Evolutionary conservation across 1,139 yeast species (phyloP), one percentile per base, ranked within the genome.

Genomic region (Hanseniaspora uvarum): DNA sequence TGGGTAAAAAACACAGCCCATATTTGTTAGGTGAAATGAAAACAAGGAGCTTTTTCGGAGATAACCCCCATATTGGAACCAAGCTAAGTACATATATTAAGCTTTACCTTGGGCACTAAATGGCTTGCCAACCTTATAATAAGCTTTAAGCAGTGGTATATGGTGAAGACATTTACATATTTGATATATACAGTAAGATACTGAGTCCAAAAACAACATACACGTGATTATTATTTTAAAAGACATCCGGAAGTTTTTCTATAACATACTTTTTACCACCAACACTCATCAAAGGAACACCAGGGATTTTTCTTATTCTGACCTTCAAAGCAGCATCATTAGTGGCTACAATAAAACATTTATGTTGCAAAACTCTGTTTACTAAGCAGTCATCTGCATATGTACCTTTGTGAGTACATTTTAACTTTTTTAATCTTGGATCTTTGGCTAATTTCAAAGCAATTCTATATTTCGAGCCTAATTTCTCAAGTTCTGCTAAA

Each of bases 331-430:
- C 97, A n/a, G 95, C 96, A 81, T 92, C 98, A 68, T 92, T 92
- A 1, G 97, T 89, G 46, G 98, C 98, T 41, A 92, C 97, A 56
- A 92, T 89, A 65, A 81, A 92, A 69, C 98, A 92, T 66, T 92
- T 92, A 70, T 92, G 97, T 65, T 89, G 97, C 69, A 89, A 78
- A 6, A 92, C 95, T 60, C 98, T 75, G 65, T 85, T 83, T 28
- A 92, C 97, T 39, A 92, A 70, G 68, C 98, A 92, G 70, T 92
- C 98, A 79, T 92, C 98, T 33, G 98, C 98, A 73, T 92, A 92
- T 0, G 96, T 92, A 19, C 98, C 98, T 61, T 83, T 84, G 65
- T 92, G 98, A 19, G 94, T 76, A 65, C 98, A 92, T 44, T 82
- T 86, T 47, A 92, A 74, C 58, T 97, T 75, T 65, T 86, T 79